Conservation (phyloP, 352 stramenopile genomes). For the Globisporangium rhizosaccharum region DNA sequence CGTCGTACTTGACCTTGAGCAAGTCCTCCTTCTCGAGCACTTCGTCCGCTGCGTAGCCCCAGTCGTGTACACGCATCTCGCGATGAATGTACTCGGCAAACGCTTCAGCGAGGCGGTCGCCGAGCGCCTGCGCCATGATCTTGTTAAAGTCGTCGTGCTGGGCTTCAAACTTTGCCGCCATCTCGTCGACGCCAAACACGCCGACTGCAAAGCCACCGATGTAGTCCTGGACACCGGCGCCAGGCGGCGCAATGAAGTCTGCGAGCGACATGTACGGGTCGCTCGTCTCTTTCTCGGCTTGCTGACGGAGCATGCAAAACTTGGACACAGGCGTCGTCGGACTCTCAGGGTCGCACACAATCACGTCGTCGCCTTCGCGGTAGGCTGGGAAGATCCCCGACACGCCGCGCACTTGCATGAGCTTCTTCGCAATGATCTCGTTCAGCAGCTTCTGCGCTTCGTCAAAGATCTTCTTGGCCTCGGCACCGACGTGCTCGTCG, state of each 20-base stretch:
- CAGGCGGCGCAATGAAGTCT: neutral
- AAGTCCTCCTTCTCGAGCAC: constrained; percentile 89
- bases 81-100: constrained; percentile 97
- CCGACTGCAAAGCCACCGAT: constrained; percentile 95
- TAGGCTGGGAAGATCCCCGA: constrained; percentile 95
- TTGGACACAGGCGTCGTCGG: constrained; percentile 67
- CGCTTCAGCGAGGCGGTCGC: constrained; percentile 72
- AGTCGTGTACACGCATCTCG: constrained; percentile 94
- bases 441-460: constrained; percentile 94
- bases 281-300: constrained; percentile 85
- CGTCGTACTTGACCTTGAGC: constrained; percentile 98
- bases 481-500: constrained; percentile 91
- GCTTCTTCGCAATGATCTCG: constrained; percentile 92
- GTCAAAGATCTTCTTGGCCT: constrained; percentile 96
- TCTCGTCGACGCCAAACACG: constrained; percentile 93
- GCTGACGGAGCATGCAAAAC: constrained; percentile 97
- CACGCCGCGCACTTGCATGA: constrained; percentile 88
- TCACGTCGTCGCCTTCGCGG: constrained; percentile 90
- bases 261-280: neutral
- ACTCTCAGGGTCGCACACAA: constrained; percentile 89
- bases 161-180: constrained; percentile 90
- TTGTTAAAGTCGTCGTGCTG: constrained; percentile 97
- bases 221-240: constrained; percentile 10
- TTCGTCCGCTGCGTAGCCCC: constrained; percentile 94
- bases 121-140: constrained; percentile 94